phyloP scores from a whole-genome alignment of 2,329 filamentous ascomycete genomes.

The Aureobasidium sp. region DNA sequence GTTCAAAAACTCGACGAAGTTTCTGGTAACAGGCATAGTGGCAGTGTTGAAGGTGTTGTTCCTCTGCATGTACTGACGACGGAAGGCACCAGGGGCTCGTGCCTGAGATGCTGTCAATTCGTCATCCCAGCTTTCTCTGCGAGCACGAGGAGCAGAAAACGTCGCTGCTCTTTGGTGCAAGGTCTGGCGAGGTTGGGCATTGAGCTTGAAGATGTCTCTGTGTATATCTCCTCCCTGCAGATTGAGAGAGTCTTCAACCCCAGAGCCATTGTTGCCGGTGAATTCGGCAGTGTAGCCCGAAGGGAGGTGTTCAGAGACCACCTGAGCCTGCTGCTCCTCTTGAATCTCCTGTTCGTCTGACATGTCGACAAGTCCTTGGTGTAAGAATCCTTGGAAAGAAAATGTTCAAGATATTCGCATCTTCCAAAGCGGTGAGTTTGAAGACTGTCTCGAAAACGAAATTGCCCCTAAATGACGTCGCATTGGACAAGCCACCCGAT shows the following conservation, averaged over 20 bases:
- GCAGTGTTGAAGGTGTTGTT: conserved; percentile 30
- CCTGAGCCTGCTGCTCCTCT: conserved; percentile 8
- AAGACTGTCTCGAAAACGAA: neutral
- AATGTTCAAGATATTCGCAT: conserved; percentile 1
- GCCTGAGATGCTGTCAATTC: conserved; percentile 37
- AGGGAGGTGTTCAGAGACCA: conserved; percentile 15
- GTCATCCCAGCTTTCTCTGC: conserved; percentile 19
- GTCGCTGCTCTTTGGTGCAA: conserved; percentile 54
- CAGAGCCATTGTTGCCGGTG: neutral
- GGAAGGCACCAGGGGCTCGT: conserved; percentile 45
- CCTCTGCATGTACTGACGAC: conserved; percentile 43
- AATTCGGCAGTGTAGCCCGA: conserved; percentile 16
- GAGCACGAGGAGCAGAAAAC: conserved; percentile 46
- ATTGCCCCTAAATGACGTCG: conserved; percentile 10
- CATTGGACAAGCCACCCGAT: neutral
- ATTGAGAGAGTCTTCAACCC: conserved; percentile 56
- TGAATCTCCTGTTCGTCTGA: neutral
- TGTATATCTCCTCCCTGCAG: conserved; percentile 73
- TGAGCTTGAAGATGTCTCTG: conserved; percentile 67
- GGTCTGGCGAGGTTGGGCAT: conserved; percentile 36
- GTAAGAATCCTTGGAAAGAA: neutral
- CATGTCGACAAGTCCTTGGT: neutral
- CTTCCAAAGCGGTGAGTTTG: conserved; percentile 4
- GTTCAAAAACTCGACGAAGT: conserved; percentile 68
- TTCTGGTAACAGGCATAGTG: conserved; percentile 53